Evolutionary conservation across 306 rosid genomes (phyloP).

Genomic region (Cucumis melo): DNA sequence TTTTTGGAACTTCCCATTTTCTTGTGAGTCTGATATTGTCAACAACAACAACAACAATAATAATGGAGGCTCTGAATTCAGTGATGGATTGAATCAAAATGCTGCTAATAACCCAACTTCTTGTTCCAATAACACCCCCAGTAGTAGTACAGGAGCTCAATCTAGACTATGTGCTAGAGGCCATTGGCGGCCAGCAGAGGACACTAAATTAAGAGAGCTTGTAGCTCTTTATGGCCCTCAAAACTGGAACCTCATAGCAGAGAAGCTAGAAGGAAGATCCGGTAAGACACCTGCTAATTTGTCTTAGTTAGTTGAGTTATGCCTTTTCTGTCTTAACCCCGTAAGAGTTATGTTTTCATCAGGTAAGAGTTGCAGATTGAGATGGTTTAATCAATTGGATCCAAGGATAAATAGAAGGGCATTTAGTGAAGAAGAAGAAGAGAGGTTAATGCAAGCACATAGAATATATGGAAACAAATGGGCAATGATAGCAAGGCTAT

Average conservation of each 20-base stretch:
- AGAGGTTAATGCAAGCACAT: conserved; percentile 91
- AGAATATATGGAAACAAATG: conserved; percentile 93
- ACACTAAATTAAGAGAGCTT: conserved; percentile 82
- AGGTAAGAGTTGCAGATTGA: conserved; percentile 86
- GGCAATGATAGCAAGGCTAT: conserved; percentile 97
- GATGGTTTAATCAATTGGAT: conserved; percentile 98
- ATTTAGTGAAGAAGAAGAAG: conserved; percentile 85
- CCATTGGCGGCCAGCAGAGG: conserved; percentile 99
- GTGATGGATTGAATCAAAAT: conserved; percentile 22
- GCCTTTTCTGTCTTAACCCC: neutral
- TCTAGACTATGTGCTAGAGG: conserved; percentile 88
- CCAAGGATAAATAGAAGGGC: conserved; percentile 94
- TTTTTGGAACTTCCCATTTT: conserved; percentile 36
- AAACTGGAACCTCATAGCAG: conserved; percentile 95
- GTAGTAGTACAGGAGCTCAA: conserved; percentile 23
- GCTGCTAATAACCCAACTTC: conserved; percentile 12
- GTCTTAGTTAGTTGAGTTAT: neutral
- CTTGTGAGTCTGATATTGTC: conserved; percentile 18
- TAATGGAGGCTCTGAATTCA: conserved; percentile 35
- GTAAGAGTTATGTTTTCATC: neutral
- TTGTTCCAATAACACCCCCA: conserved; percentile 17
- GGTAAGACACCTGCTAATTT: conserved; percentile 28
- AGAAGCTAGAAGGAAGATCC: conserved; percentile 95
- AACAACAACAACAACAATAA: conserved; percentile 19
- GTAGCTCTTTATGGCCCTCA: conserved; percentile 94